These are phyloP conservation scores for Tricholoma hemisulphureum DNA, from an alignment of 768 basidiomycete genomes.

Conservation along the genomic window DNA sequence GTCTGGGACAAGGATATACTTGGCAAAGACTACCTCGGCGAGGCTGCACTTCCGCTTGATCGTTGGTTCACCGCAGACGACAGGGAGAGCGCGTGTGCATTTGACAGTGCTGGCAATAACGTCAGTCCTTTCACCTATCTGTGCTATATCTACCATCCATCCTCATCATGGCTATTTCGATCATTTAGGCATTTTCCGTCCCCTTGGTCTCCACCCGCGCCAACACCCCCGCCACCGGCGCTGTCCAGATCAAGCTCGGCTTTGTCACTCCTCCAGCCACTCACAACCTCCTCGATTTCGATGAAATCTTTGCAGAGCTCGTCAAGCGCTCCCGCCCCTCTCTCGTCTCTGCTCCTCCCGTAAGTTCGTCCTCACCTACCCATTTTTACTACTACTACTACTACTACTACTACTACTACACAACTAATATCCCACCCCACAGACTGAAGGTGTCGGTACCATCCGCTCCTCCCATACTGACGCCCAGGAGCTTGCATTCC, in stretches of 20 bases:
- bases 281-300: slow-evolving; percentile 45
- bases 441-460: slow-evolving; percentile 89
- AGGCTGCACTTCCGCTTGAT: slow-evolving; percentile 72
- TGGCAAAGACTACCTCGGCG: slow-evolving; percentile 92
- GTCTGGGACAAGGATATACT: slow-evolving; percentile 94
- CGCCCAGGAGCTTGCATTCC: slow-evolving; percentile 41
- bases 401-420: background rate
- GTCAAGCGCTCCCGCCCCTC: slow-evolving; percentile 62
- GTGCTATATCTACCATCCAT: background rate
- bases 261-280: slow-evolving; percentile 47
- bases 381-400: background rate
- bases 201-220: slow-evolving; percentile 42
- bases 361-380: slow-evolving; percentile 38
- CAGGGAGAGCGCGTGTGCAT: slow-evolving; percentile 45
- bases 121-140: slow-evolving; percentile 45
- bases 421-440: background rate
- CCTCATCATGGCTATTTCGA: slow-evolving; percentile 8
- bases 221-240: slow-evolving; percentile 39
- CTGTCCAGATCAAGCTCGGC: slow-evolving; percentile 45
- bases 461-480: slow-evolving; percentile 59
- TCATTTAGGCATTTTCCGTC: slow-evolving; percentile 17
- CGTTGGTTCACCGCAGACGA: slow-evolving; percentile 65
- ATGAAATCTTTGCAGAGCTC: slow-evolving; percentile 62
- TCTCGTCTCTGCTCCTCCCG: slow-evolving; percentile 76
- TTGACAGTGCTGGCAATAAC: slow-evolving; percentile 64